Percentiles rank a stretch among this genome's conserved stretches.
These are phyloP conservation scores for Aspergillus mulundensis DNA, from an alignment of 495 filamentous ascomycete species.

Conservation along the genomic window DNA sequence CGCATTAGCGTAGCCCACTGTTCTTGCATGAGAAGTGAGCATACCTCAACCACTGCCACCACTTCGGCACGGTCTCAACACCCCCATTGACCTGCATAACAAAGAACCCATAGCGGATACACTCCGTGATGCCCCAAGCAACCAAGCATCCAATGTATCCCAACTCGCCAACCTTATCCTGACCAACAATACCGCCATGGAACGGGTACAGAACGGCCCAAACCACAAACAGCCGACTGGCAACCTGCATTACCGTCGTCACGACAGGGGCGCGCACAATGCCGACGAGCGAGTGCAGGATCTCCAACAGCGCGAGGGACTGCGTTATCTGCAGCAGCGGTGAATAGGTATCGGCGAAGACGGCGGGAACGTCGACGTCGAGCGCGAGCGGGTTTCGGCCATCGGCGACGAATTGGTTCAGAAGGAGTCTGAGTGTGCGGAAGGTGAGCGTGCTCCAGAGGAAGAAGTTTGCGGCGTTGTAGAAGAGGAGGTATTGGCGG, in stretches of 20 bases:
- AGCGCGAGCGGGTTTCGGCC: slow-evolving; percentile 7
- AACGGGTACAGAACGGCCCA: slow-evolving; percentile 73
- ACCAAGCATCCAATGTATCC: slow-evolving; percentile 50
- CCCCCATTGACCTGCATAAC: slow-evolving; percentile 60
- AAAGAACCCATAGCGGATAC: slow-evolving; percentile 86
- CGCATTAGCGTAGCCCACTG: too few species aligned
- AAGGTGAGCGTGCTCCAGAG: slow-evolving; percentile 72
- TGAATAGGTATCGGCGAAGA: slow-evolving; percentile 54
- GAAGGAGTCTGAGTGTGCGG: slow-evolving; percentile 49
- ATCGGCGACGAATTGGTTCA: slow-evolving; percentile 13
- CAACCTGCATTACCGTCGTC: slow-evolving; percentile 88
- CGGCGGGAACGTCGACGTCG: slow-evolving; percentile 41
- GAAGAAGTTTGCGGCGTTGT: slow-evolving; percentile 72
- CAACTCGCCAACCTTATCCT: slow-evolving; percentile 33
- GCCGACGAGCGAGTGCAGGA: slow-evolving; percentile 69
- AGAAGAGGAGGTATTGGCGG: slow-evolving; percentile 66
- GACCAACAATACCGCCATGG: slow-evolving; percentile 42
- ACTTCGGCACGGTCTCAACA: slow-evolving; percentile 47
- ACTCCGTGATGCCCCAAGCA: slow-evolving; percentile 84
- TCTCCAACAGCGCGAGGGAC: slow-evolving; percentile 75
- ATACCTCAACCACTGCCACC: slow-evolving; percentile 82
- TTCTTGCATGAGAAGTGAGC: too few species aligned
- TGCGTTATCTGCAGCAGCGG: slow-evolving; percentile 74
- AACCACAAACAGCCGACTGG: slow-evolving; percentile 74
- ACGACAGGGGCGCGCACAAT: slow-evolving; percentile 78